Base-by-base conservation (phyloP, 208 protist genomes). In the Trichomonas tenax region DNA sequence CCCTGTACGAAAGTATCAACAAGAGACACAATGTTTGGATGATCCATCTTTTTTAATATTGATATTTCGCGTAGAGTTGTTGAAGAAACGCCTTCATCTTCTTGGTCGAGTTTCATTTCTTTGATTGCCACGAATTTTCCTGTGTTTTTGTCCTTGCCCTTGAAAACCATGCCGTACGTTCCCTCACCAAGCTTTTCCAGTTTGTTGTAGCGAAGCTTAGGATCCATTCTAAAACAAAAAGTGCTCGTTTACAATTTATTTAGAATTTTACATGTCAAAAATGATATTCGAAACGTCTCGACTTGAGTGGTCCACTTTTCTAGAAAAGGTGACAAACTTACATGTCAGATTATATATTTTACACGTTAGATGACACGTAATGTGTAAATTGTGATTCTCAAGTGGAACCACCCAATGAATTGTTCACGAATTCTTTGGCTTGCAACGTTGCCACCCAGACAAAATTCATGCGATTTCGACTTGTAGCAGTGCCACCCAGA, bases 61-160 rank as follows among this genome's bases (percentile, higher is more conserved):
- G 98, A 99, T 38, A 99, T 99, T 97, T 99, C 99, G 58, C 99
- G 97, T 81, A 99, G 98, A 1, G 99, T 98, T 23, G 99, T 99
- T 44, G 98, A 98, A 4, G 99, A 99, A 95, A 99, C 98, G 21
- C 99, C 99, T 86, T 99, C 99, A 84, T 99, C 99, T 26, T 98
- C 98, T 38, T 98, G 97, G 96, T 99, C 98, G 0, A 99, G 96
- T 41, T 98, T 97, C 46, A 99, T 99, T 96, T 99, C 99, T 97
- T 99, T 99, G 14, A 99, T 96, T 0, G 99, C 99, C 8, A 99
- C 98, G 63, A 99, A 98, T n/a, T 97, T 97, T 15, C 95, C 84
- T 23, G 96, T 98, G 26, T 1, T 31, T 9, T 97, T 96, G 95
- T 99, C 98, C 38, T 98, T 98, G 3, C 98, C 99, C 97, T 99